Evolutionary conservation across 495 filamentous ascomycete genomes (phyloP).

Genomic region (Aspergillus steynii): DNA sequence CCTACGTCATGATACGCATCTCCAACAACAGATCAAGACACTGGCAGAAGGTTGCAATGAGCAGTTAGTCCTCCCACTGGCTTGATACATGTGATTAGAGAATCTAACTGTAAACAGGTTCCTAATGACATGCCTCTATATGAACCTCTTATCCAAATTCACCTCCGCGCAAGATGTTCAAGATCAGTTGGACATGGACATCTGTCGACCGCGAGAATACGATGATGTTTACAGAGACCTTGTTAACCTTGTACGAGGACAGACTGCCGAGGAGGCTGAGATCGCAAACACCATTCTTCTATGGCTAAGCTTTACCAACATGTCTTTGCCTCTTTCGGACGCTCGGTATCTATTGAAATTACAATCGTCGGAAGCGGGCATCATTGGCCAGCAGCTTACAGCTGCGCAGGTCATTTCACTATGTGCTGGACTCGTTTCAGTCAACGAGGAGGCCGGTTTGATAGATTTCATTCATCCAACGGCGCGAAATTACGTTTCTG

Average conservation of each 20-base stretch:
- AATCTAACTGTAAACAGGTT: neutral
- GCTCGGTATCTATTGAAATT: too few relatives aligned
- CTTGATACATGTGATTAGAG: neutral
- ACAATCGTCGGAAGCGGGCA: too few relatives aligned
- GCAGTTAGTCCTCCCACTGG: neutral
- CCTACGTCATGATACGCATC: neutral
- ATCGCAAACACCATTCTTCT: neutral
- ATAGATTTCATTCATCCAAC: neutral
- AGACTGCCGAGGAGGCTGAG: neutral
- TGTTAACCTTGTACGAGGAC: neutral
- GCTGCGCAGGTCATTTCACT: neutral
- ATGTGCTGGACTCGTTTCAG: neutral
- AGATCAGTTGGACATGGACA: neutral
- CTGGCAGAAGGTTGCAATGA: neutral
- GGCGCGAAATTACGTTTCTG: neutral
- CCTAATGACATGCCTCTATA: neutral
- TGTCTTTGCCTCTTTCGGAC: neutral
- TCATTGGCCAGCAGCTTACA: neutral
- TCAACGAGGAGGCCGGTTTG: neutral
- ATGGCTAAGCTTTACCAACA: neutral
- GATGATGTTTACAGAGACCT: neutral
- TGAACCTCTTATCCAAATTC: neutral
- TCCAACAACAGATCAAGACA: neutral
- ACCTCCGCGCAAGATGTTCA: neutral
- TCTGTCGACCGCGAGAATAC: neutral